Percentiles rank a stretch among this genome's conserved stretches.
These are phyloP conservation scores for Pestalotiopsis fici DNA, from an alignment of 2,329 filamentous ascomycete species.

Conservation along the genomic window DNA sequence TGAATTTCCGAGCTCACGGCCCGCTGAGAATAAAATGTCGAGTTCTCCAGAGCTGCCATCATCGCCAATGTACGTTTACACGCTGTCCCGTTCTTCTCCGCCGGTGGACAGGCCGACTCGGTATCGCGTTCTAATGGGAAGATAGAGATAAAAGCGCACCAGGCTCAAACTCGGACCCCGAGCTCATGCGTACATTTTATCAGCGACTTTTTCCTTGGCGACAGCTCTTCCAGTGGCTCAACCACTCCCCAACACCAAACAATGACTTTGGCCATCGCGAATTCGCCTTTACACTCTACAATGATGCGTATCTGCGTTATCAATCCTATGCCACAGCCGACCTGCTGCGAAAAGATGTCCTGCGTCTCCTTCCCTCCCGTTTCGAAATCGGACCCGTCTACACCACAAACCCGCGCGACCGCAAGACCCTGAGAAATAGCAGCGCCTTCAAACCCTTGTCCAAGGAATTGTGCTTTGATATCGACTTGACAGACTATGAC, in stretches of 20 bases:
- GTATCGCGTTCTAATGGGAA: constrained; percentile 15
- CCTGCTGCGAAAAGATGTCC: constrained; percentile 84
- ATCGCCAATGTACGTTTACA: constrained; percentile 41
- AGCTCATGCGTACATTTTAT: constrained; percentile 92
- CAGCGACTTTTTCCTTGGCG: constrained; percentile 94
- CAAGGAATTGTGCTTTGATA: constrained; percentile 98
- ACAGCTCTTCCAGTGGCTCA: constrained; percentile 95
- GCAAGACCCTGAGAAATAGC: constrained; percentile 81
- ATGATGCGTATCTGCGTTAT: constrained; percentile 90
- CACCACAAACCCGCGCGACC: constrained; percentile 87
- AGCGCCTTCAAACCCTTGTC: constrained; percentile 82
- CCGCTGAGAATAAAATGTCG: constrained; percentile 37
- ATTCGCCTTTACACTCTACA: constrained; percentile 93
- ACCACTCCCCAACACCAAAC: constrained; percentile 83
- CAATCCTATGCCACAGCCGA: constrained; percentile 65
- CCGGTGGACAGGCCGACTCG: not conserved
- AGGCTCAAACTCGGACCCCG: constrained; percentile 67
- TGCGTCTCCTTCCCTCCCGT: constrained; percentile 84
- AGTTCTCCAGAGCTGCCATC: constrained; percentile 44
- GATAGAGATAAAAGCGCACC: constrained; percentile 33
- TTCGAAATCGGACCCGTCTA: constrained; percentile 99
- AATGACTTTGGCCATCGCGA: constrained; percentile 91
- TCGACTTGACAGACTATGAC: constrained; percentile 98
- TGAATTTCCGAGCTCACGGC: constrained; percentile 55
- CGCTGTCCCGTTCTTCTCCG: not conserved